These are phyloP conservation scores for Gossypium raimondii DNA, from an alignment of 345 rosid species.

Conservation along the genomic window DNA sequence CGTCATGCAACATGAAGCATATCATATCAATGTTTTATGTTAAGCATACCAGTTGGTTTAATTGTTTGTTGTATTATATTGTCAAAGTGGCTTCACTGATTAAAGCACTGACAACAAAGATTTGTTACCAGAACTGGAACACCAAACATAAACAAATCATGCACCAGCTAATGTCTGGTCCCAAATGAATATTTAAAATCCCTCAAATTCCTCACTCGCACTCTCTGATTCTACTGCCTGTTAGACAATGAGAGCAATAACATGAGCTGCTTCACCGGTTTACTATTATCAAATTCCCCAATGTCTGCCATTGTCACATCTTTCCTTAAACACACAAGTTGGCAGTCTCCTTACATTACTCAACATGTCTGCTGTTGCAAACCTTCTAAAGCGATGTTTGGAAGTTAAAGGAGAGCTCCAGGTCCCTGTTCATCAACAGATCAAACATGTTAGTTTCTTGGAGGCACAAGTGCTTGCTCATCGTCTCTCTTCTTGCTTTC, in stretches of 20 bases:
- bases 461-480: slow-evolving; percentile 36
- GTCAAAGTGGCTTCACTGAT: slow-evolving; percentile 1
- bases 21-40: too few species aligned
- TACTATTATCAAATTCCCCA: slow-evolving; percentile 39
- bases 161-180: slow-evolving; percentile 25
- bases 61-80: slow-evolving; percentile 1
- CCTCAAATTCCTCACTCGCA: slow-evolving; percentile 22
- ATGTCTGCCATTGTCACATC: slow-evolving; percentile 76
- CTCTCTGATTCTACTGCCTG: slow-evolving; percentile 8
- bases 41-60: neutral
- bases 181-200: slow-evolving; percentile 21
- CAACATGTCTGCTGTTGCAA: slow-evolving; percentile 53
- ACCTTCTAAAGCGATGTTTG: slow-evolving; percentile 36
- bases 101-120: slow-evolving; percentile 21
- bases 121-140: slow-evolving; percentile 16
- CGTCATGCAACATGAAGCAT: too few species aligned
- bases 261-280: slow-evolving; percentile 26
- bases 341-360: slow-evolving; percentile 54
- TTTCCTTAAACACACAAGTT: slow-evolving; percentile 68
- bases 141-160: slow-evolving; percentile 4
- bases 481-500: slow-evolving; percentile 36
- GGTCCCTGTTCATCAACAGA: slow-evolving; percentile 17
- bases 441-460: slow-evolving; percentile 35
- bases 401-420: slow-evolving; percentile 28
- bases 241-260: slow-evolving; percentile 26